phyloP scores from a whole-genome alignment of 306 rosid genomes.

The Amphicarpaea edgeworthii region DNA sequence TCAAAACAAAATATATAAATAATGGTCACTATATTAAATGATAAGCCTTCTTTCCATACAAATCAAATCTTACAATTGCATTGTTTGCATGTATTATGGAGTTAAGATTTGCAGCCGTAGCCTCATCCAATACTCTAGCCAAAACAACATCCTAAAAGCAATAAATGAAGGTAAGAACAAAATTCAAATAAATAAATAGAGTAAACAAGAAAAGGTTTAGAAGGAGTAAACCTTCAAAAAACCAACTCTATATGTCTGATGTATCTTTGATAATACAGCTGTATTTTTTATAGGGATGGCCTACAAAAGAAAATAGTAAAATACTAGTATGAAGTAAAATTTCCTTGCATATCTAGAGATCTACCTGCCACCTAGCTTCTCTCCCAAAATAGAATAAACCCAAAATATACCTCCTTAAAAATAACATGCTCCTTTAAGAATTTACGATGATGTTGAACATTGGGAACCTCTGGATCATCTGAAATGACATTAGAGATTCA shows the following conservation, averaged over 20 bases:
- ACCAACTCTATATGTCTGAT: slow-evolving; percentile 95
- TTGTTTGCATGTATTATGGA: slow-evolving; percentile 90
- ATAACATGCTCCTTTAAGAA: slow-evolving; percentile 87
- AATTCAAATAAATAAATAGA: not conserved
- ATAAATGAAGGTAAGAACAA: slow-evolving; percentile 38
- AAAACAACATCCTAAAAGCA: slow-evolving; percentile 83
- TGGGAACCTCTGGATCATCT: slow-evolving; percentile 86
- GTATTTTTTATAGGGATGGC: slow-evolving; percentile 89
- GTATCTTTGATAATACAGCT: slow-evolving; percentile 83
- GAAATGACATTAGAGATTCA: slow-evolving; percentile 36
- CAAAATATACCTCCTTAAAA: slow-evolving; percentile 84
- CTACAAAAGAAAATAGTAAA: slow-evolving; percentile 54
- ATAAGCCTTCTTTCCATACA: slow-evolving; percentile 2
- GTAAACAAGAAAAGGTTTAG: slow-evolving; percentile 39
- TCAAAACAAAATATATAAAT: slow-evolving; percentile 39
- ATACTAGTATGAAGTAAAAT: not conserved
- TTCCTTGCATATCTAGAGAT: slow-evolving; percentile 16
- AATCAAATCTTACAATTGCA: slow-evolving; percentile 68
- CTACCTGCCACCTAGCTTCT: slow-evolving; percentile 25
- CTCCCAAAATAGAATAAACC: slow-evolving; percentile 29
- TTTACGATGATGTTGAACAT: slow-evolving; percentile 77
- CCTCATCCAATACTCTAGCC: slow-evolving; percentile 90
- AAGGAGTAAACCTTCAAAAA: slow-evolving; percentile 77
- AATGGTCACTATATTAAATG: slow-evolving; percentile 12
- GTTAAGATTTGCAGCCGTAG: slow-evolving; percentile 76